Conservation (phyloP, 2,329 filamentous ascomycete genomes). For the Pseudocercospora vitis region DNA sequence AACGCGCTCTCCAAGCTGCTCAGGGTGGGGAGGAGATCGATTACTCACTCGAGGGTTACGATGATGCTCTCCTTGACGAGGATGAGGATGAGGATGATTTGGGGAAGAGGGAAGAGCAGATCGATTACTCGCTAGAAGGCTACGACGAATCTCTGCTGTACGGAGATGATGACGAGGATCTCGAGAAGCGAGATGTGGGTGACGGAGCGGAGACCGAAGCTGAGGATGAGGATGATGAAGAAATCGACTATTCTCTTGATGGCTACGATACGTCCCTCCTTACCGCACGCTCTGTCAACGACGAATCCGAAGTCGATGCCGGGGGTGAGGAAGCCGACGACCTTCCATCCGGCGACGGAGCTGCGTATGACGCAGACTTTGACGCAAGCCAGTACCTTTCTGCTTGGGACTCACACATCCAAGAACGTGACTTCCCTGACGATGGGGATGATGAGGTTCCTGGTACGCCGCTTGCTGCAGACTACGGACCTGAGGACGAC, state of each 20-base stretch:
- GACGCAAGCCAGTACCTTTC: neutral
- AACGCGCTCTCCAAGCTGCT: neutral
- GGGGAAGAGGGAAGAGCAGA: neutral
- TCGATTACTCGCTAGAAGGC: neutral
- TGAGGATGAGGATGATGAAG: neutral
- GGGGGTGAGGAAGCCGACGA: neutral
- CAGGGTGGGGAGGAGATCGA: neutral
- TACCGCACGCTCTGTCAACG: neutral
- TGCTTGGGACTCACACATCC: constrained; percentile 1
- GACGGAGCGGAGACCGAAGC: neutral
- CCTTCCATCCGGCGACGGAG: neutral
- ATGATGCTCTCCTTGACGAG: neutral
- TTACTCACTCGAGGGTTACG: constrained; percentile 1
- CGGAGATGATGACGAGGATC: neutral
- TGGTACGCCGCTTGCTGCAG: neutral
- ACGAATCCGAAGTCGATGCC: too few relatives aligned
- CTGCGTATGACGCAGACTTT: constrained; percentile 1
- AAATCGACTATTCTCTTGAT: neutral
- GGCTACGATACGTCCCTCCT: neutral
- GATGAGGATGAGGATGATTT: neutral
- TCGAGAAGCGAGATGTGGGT: neutral
- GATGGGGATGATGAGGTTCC: constrained; percentile 1
- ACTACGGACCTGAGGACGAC: constrained; percentile 1
- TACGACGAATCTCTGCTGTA: neutral
- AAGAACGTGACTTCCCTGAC: constrained; percentile 6